A percentile compares a stretch with the other conserved stretches of the same genome.
Conservation (phyloP, 164 flowering plant species). For the Aristolochia californica region DNA sequence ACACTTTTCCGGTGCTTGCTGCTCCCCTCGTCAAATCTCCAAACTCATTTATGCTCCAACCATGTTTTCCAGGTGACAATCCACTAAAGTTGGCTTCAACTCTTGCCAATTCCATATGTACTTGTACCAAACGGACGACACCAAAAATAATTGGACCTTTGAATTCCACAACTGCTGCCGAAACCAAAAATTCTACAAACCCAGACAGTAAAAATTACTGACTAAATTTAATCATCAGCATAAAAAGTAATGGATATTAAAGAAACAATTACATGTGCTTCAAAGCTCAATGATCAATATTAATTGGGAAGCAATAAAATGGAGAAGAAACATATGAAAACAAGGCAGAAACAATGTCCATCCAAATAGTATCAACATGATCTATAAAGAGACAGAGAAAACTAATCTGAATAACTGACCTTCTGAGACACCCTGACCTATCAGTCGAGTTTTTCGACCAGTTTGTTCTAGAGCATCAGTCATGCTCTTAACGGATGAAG, state of each 20-base stretch:
- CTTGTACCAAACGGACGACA: conserved; percentile 90
- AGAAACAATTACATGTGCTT: too few relatives aligned
- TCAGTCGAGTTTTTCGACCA: conserved; percentile 68
- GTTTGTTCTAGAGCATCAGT: conserved; percentile 81
- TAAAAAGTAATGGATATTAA: too few relatives aligned
- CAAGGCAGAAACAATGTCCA: too few relatives aligned
- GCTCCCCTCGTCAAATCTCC: conserved; percentile 93
- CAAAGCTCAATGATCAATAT: too few relatives aligned
- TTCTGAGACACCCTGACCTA: conserved; percentile 85
- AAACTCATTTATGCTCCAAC: conserved; percentile 87
- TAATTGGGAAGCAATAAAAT: too few relatives aligned
- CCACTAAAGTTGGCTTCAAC: conserved; percentile 89
- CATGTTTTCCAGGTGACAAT: conserved; percentile 73
- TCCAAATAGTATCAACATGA: too few relatives aligned
- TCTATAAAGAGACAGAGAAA: background rate
- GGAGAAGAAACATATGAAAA: too few relatives aligned
- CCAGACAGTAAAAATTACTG: background rate
- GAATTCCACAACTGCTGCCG: conserved; percentile 93
- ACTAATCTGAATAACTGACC: conserved; percentile 33
- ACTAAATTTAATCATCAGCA: background rate
- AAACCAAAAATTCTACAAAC: conserved; percentile 64
- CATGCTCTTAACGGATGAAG: conserved; percentile 61
- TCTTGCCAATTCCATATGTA: conserved; percentile 80
- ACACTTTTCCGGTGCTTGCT: conserved; percentile 84
- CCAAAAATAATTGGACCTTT: conserved; percentile 89